Conservation (phyloP, 1,284 basidiomycete species). For the Ceratobasidium sp. region DNA sequence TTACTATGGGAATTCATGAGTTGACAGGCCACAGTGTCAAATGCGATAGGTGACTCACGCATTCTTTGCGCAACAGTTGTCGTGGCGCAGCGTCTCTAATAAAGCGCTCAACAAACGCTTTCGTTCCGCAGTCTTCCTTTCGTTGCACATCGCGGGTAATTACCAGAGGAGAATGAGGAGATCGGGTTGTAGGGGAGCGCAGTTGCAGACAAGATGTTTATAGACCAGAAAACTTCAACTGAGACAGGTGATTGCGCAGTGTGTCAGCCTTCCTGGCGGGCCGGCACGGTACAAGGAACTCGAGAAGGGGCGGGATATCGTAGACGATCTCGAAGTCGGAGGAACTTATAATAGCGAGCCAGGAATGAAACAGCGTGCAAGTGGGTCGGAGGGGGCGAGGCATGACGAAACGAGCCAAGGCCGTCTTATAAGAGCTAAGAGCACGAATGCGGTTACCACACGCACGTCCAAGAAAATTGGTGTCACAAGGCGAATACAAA, state of each 20-base stretch:
- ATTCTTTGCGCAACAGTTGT: constrained; percentile 27
- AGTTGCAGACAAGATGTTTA: constrained; percentile 1
- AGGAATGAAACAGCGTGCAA: not conserved
- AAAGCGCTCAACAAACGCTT: constrained; percentile 29
- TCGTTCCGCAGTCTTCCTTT: constrained; percentile 27
- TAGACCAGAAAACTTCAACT: constrained; percentile 38
- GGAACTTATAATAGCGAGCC: not conserved
- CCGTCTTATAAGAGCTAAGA: not conserved
- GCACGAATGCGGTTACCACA: not conserved
- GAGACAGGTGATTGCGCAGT: constrained; percentile 24
- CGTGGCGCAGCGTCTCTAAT: constrained; percentile 27
- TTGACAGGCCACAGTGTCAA: too few species aligned
- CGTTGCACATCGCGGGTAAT: constrained; percentile 31
- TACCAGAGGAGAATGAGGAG: not conserved
- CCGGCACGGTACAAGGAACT: constrained; percentile 6
- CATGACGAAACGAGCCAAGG: constrained; percentile 38
- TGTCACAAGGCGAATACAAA: constrained; percentile 8
- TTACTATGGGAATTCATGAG: constrained; percentile 13
- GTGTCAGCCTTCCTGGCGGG: not conserved
- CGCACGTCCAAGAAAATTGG: not conserved
- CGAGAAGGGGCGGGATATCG: not conserved
- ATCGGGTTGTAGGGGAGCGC: constrained; percentile 1
- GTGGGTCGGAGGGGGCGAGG: not conserved
- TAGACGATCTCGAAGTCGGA: not conserved
- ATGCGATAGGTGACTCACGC: constrained; percentile 27